Base-by-base conservation (phyloP, 352 stramenopile species). In the Peronospora tabacina region DNA sequence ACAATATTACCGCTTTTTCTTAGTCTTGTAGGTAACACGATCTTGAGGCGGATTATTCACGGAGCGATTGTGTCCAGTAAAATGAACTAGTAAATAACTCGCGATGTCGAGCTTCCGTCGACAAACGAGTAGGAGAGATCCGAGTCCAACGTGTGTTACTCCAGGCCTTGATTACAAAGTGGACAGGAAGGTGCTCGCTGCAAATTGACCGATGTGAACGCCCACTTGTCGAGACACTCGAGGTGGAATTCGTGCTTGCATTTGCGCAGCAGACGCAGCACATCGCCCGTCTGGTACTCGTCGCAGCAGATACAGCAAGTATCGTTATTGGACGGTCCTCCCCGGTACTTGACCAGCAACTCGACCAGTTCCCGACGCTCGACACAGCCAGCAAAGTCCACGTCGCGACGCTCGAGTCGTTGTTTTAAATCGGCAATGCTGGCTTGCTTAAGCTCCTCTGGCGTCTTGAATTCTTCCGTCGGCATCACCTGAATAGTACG, bases 201-300 rank as follows among this genome's bases (percentile, higher is more conserved):
- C 26, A 74, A 72, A 49, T 71, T 83, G 44, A 83, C 78, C 0
- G 75, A 84, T 11, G 81, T 87, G 58, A 90, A 86, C 10, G 81
- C 80, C 83, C 83, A 94, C 57, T 88, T 87, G 65, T 94, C 83
- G 36, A 94, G 67, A 65, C 83, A 94, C 61, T 94, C 83, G 37
- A 94, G 58, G 45, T 94, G 83, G 55, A 91, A 94, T 60, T 90
- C 79, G 68, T 94, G 83, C 51, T 89, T 88, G 61, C 83, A 94
- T 54, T 74, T 84, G 47, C 71, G 70, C 40, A 94, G 61, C 37
- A 90, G 60, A 43, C 83, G 80, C 59, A 91, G 65, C 26, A 84
- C 63, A 43, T 94, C 82, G 22, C 75, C 82, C 30, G 66, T 75
- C 52, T 80, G 66, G 55, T 91, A 94, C 64, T 88, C 78, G 33